These are phyloP conservation scores for Entomortierella lignicola DNA, from an alignment of 192 early-diverging fungal species.

Conservation along the genomic window DNA sequence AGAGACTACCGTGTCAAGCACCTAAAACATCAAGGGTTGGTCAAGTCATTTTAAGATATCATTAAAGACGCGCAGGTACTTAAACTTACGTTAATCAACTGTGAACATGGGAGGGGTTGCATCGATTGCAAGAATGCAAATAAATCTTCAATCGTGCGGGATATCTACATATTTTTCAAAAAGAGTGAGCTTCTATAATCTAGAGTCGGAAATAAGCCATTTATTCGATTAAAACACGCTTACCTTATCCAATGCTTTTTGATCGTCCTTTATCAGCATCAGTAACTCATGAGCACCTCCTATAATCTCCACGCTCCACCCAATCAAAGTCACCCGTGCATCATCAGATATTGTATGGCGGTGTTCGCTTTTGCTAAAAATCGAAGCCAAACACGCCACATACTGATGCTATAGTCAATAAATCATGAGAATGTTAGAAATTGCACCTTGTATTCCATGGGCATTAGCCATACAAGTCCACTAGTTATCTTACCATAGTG, in stretches of 20 bases:
- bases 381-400: slow-evolving; percentile 11
- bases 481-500: slow-evolving; percentile 12
- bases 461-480: background rate
- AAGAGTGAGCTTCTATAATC: background rate
- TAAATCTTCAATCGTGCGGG: slow-evolving; percentile 12
- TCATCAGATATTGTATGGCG: background rate
- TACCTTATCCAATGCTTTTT: slow-evolving; percentile 17
- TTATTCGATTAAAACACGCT: background rate
- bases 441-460: background rate
- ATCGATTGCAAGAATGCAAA: slow-evolving; percentile 8
- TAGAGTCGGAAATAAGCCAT: background rate
- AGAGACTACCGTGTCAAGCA: slow-evolving; percentile 14
- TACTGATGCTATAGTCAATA: slow-evolving; percentile 20
- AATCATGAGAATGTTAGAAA: background rate
- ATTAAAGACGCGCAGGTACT: background rate
- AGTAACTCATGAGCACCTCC: slow-evolving; percentile 23
- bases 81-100: slow-evolving; percentile 17
- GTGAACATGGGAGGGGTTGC: slow-evolving; percentile 6
- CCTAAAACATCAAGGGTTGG: slow-evolving; percentile 1
- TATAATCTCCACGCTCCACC: slow-evolving; percentile 31
- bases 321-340: background rate
- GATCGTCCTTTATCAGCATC: background rate
- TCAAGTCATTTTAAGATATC: background rate
- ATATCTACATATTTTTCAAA: slow-evolving; percentile 10
- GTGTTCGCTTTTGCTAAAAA: background rate